phyloP scores from a whole-genome alignment of 2,329 filamentous ascomycete genomes.

The Chrysosphaeria jannelii region DNA sequence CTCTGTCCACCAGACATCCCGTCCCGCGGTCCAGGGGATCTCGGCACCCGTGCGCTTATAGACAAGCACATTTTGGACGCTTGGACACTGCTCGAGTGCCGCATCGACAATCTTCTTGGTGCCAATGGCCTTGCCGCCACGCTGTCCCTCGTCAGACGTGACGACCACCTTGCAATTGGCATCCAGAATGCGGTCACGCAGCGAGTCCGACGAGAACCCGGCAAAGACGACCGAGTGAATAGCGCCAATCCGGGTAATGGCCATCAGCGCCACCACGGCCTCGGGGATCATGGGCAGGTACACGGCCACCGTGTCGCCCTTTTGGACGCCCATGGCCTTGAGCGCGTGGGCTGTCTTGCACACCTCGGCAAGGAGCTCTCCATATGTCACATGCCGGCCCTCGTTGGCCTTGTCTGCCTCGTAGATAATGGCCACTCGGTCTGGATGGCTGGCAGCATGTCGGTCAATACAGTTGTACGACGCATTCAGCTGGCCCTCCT shows the following conservation, averaged over 20 bases:
- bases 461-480: conserved; percentile 95
- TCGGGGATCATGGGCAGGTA: conserved; percentile 99
- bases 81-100: conserved; percentile 81
- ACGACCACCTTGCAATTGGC: conserved; percentile 81
- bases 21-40: conserved; percentile 63
- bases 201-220: conserved; percentile 85
- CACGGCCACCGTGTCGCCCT: conserved; percentile 88
- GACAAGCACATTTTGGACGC: conserved; percentile 60
- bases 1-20: conserved; percentile 96
- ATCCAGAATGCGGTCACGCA: conserved; percentile 82
- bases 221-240: conserved; percentile 95
- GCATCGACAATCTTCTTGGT: conserved; percentile 99
- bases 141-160: conserved; percentile 90
- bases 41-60: conserved; percentile 88
- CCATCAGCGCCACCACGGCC: conserved; percentile 69
- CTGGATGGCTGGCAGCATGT: conserved; percentile 78
- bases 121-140: conserved; percentile 85
- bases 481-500: conserved; percentile 79
- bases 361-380: conserved; percentile 76
- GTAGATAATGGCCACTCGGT: conserved; percentile 92
- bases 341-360: conserved; percentile 65
- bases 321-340: conserved; percentile 85
- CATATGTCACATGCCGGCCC: conserved; percentile 73
- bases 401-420: conserved; percentile 77
- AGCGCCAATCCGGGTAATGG: conserved; percentile 73